Percentiles rank a stretch among this genome's conserved stretches.
These are phyloP conservation scores for Colletotrichum tropicicola DNA, from an alignment of 2,329 filamentous ascomycete genomes.

Conservation along the genomic window DNA sequence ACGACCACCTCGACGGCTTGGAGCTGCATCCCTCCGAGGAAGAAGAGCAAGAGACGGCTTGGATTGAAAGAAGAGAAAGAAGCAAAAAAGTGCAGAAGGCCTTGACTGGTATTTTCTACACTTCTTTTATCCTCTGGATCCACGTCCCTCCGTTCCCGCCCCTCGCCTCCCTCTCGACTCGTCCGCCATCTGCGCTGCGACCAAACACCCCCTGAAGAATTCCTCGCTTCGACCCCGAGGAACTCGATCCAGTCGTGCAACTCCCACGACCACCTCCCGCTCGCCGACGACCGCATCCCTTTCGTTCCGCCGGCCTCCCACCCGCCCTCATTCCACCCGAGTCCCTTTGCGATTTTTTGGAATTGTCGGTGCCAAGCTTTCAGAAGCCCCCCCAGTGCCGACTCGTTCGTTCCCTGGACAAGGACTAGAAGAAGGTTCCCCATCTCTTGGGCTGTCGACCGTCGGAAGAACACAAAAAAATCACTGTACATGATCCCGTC, in stretches of 20 bases:
- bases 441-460: background rate
- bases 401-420: conserved; percentile 15
- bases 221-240: conserved; percentile 53
- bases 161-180: conserved; percentile 22
- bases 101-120: conserved; percentile 51
- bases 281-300: conserved; percentile 45
- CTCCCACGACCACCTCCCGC: conserved; percentile 35
- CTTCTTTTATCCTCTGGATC: conserved; percentile 12
- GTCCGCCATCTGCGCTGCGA: conserved; percentile 15
- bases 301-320: conserved; percentile 38
- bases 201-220: conserved; percentile 40
- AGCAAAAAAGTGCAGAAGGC: conserved; percentile 40
- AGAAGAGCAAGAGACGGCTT: conserved; percentile 26
- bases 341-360: conserved; percentile 32
- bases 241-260: conserved; percentile 45
- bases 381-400: background rate
- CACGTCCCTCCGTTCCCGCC: conserved; percentile 19
- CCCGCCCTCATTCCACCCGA: conserved; percentile 28
- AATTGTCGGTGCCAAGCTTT: conserved; percentile 29
- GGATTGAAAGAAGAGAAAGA: conserved; percentile 38
- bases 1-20: conserved; percentile 21
- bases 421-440: background rate
- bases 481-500: conserved; percentile 28
- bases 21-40: conserved; percentile 15
- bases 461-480: background rate